These are phyloP conservation scores for Chrysosphaeria jannelii DNA, from an alignment of 2,329 filamentous ascomycete genomes.

Conservation along the genomic window DNA sequence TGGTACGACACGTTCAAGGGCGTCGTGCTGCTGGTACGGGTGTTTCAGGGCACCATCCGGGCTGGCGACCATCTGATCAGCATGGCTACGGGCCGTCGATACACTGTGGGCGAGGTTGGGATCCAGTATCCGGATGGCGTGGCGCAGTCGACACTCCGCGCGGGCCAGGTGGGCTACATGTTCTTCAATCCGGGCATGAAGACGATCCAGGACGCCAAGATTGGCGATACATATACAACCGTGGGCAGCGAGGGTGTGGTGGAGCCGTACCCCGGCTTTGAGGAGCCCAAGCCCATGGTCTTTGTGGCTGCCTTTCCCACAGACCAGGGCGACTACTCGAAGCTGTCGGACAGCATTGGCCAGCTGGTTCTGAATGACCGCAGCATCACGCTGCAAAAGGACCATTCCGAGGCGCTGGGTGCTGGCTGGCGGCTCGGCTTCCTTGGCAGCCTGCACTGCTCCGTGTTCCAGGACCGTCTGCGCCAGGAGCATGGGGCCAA, in stretches of 20 bases:
- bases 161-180: conserved; percentile 87
- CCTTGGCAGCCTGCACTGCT: conserved; percentile 87
- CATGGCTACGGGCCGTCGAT: conserved; percentile 65
- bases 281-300: conserved; percentile 95
- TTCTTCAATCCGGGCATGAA: conserved; percentile 99
- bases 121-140: conserved; percentile 84
- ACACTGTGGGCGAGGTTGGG: conserved; percentile 83
- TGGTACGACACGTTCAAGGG: conserved; percentile 96
- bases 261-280: conserved; percentile 65
- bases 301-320: conserved; percentile 93
- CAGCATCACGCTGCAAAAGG: conserved; percentile 78
- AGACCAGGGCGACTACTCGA: conserved; percentile 61
- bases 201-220: conserved; percentile 75
- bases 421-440: conserved; percentile 88
- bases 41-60: conserved; percentile 66
- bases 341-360: conserved; percentile 76
- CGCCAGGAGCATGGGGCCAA: conserved; percentile 81
- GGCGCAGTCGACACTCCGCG: conserved; percentile 48
- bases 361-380: conserved; percentile 86
- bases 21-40: conserved; percentile 63
- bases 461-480: conserved; percentile 90
- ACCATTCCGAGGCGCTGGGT: conserved; percentile 76
- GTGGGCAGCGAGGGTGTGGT: conserved; percentile 49
- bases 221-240: conserved; percentile 81
- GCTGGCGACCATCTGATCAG: conserved; percentile 70